Percentiles rank a stretch among this genome's conserved stretches.
Conservation (phyloP, 2,329 filamentous ascomycete species). For the Phyllosticta capitalensis region DNA sequence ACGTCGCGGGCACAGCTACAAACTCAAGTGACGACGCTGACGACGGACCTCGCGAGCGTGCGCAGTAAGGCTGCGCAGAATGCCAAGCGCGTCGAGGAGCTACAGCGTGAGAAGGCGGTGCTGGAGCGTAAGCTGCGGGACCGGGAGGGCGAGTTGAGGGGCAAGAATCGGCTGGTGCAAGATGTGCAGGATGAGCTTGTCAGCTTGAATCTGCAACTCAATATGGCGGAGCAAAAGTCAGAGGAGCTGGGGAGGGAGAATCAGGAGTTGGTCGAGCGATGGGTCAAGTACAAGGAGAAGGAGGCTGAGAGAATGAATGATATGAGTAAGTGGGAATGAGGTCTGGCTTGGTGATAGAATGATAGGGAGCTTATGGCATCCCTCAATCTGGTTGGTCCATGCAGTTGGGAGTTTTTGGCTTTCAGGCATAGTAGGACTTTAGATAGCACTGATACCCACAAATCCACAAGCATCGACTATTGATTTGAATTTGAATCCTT, state of each 20-base stretch:
- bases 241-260: conserved; percentile 73
- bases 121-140: conserved; percentile 64
- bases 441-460: neutral
- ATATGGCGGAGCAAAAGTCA: conserved; percentile 69
- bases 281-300: conserved; percentile 79
- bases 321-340: conserved; percentile 3
- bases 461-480: neutral
- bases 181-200: conserved; percentile 91
- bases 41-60: conserved; percentile 55
- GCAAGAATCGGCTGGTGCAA: conserved; percentile 75
- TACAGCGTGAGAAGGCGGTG: conserved; percentile 53
- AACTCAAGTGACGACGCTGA: conserved; percentile 51
- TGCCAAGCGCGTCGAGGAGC: conserved; percentile 47
- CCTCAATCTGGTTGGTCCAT: neutral
- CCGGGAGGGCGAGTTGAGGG: conserved; percentile 73
- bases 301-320: conserved; percentile 82
- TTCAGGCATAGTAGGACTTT: too few species aligned
- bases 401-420: too few species aligned
- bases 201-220: conserved; percentile 75
- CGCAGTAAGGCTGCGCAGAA: conserved; percentile 53
- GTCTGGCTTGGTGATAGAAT: neutral
- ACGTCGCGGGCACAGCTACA: conserved; percentile 63
- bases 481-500: neutral
- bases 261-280: conserved; percentile 77
- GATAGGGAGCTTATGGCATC: neutral